Evolutionary conservation across 768 basidiomycete genomes (phyloP).

Genomic region (Xerocomus potaroensis): DNA sequence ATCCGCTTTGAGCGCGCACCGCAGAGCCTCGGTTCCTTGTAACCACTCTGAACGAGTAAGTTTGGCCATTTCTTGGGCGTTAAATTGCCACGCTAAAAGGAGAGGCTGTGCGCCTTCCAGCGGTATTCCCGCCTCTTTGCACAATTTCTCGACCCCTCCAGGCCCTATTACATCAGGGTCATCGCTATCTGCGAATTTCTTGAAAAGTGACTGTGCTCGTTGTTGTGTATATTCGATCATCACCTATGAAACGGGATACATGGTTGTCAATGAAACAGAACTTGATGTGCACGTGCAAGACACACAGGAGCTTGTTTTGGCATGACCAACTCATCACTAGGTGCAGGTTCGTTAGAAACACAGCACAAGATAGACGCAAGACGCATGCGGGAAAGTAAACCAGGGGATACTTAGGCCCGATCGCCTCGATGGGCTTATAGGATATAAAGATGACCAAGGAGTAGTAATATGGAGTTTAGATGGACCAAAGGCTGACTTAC

Average conservation of each 20-base stretch:
- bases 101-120: constrained; percentile 72
- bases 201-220: constrained; percentile 55
- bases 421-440: constrained; percentile 17
- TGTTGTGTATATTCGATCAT: constrained; percentile 44
- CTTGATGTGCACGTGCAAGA: constrained; percentile 8
- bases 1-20: constrained; percentile 32
- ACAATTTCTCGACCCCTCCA: constrained; percentile 69
- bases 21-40: constrained; percentile 45
- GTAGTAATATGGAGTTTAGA: constrained; percentile 12
- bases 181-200: constrained; percentile 55
- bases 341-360: constrained; percentile 48
- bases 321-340: constrained; percentile 45
- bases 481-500: constrained; percentile 28
- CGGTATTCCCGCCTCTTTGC: constrained; percentile 62
- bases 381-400: constrained; percentile 48
- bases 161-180: constrained; percentile 53
- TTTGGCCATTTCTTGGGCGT: constrained; percentile 68
- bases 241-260: background rate
- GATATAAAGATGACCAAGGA: constrained; percentile 10
- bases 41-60: constrained; percentile 68
- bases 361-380: constrained; percentile 62
- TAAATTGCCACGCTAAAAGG: constrained; percentile 71
- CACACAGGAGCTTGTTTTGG: constrained; percentile 30
- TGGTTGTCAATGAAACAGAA: background rate
- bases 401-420: constrained; percentile 21